Evolutionary conservation across 352 stramenopile genomes (phyloP), one percentile per base, ranked within the genome.

Genomic region (Blastocystis sp.): DNA sequence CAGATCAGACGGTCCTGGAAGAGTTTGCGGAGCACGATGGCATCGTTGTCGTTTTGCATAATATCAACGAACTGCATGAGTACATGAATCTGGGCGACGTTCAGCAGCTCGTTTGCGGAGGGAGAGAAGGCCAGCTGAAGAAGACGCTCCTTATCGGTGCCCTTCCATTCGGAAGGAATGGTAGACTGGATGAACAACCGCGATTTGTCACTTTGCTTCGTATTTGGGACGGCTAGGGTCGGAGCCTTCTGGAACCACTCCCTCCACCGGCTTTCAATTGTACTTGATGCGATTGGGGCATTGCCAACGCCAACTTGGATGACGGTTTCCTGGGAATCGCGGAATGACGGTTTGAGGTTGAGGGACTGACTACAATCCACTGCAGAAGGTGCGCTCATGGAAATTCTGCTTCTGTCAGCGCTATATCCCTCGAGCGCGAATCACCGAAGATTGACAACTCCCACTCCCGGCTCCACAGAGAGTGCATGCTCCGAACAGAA

Each of bases 11-110:
- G 45, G 55, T 85, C 51, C 2, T 50, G 50, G 41, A 85, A 55
- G 31, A 85, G 74, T 16, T 50, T 24, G 1, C 51, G 74, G 12
- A 85, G 55, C 21, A 55, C 41, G 29, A 70, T 24, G n/a, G 74
- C 74, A 67, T 85, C 74, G 16, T 85, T 85, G 19, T 51, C 6
- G 1, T 50, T 70, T 31, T 66, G 1, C 1, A 85, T 12, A 1
- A 67, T 13, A 69, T 85, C 74, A 12, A 69, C 24, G 33, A 85
- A 85, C 3, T 3, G 4, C 13, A 45, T 55, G 24, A 85, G 55
- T 4, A 85, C 39, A 45, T 63, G 74, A n/a, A 85, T 6, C 19
- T 85, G 74, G n/a, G 74, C 51, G 21, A 31, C 55, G 35, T 85
- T 85, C 10, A 85, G 74, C 24, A 85, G 51, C 9, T 61, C 41